Evolutionary conservation across 1,284 basidiomycete species (phyloP).

Genomic region (Cystobasidium slooffiae): DNA sequence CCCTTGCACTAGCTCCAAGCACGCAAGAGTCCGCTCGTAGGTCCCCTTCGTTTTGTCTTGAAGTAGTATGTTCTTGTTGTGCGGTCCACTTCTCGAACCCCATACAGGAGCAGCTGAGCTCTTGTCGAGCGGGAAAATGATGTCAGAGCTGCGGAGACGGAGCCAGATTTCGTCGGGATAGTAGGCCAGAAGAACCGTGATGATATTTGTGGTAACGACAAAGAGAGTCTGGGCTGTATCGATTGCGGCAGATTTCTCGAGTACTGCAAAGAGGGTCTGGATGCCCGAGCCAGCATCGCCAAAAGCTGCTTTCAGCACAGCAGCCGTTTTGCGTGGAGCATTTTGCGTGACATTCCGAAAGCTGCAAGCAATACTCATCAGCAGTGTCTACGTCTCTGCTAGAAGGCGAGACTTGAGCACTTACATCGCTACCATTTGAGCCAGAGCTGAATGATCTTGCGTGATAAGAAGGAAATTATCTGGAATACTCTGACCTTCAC

Average conservation of each 20-base stretch:
- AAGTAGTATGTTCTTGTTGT: constrained; percentile 68
- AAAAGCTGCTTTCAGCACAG: constrained; percentile 2
- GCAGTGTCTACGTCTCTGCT: background rate
- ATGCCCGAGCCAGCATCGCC: background rate
- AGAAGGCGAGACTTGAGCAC: background rate
- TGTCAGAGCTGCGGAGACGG: constrained; percentile 74
- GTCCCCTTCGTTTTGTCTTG: constrained; percentile 71
- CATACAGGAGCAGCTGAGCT: background rate
- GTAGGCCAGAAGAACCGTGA: constrained; percentile 74
- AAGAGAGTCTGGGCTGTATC: background rate
- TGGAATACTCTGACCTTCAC: constrained; percentile 58
- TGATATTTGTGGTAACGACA: constrained; percentile 64
- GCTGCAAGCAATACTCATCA: background rate
- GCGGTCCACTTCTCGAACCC: constrained; percentile 61
- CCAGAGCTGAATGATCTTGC: background rate
- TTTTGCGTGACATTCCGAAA: background rate
- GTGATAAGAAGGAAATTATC: background rate
- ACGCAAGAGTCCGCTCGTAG: constrained; percentile 19
- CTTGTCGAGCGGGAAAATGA: constrained; percentile 67
- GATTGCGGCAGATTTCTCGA: background rate
- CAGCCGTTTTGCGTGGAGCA: background rate
- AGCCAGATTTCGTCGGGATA: constrained; percentile 82
- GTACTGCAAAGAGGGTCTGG: background rate
- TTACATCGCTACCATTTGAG: constrained; percentile 4
- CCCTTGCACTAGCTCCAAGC: constrained; percentile 20